Evolutionary conservation across 768 basidiomycete species (phyloP), one percentile per base, ranked within the genome.

Genomic region (Cystobasidium tubakii): DNA sequence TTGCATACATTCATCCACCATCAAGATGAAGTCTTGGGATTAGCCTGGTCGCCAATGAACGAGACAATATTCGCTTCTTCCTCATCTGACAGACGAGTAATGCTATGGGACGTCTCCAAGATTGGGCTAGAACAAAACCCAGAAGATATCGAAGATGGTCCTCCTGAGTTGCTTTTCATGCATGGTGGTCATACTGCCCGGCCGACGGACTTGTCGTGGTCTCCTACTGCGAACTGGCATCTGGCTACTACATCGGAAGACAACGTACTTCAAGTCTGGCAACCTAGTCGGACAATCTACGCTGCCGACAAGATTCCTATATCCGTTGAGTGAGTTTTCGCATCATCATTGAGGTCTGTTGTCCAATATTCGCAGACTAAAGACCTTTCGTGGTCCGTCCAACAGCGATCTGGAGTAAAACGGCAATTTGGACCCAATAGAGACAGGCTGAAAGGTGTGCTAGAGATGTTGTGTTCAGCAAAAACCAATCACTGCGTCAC

Each of bases 91-190:
- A 86, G 96, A 53, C 85, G 96, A 12, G 86, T 99, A 75, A 94
- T 96, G 78, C 84, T 98, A 62, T 99, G 96, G 96, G 94, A 99
- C 82, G 81, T 97, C 73, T 85, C 87, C 27, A 86, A 89, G 74
- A 95, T 97, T 75, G 96, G 96, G 0, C 86, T 89, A 46, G 96
- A 99, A 81, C 96, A 99, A 81, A 91, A 92, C 0, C 96, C 95
- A 1, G 96, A 99, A 36, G 96, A 99, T 79, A 90, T 92, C 73
- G 96, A 99, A 81, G 96, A 99, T 79, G 96, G 96, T 0, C 93
- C 96, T 19, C 96, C 96, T 0, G 96, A 99, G 81, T 82, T 98
- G 73, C 82, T 98, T 76, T 99, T 99, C 81, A 86, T 97, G 60
- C 96, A 99, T 77, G 96, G 96, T 77, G 96, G 86, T 76, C 80